These are phyloP conservation scores for Neurospora terricola DNA, from an alignment of 495 filamentous ascomycete genomes.

Conservation along the genomic window DNA sequence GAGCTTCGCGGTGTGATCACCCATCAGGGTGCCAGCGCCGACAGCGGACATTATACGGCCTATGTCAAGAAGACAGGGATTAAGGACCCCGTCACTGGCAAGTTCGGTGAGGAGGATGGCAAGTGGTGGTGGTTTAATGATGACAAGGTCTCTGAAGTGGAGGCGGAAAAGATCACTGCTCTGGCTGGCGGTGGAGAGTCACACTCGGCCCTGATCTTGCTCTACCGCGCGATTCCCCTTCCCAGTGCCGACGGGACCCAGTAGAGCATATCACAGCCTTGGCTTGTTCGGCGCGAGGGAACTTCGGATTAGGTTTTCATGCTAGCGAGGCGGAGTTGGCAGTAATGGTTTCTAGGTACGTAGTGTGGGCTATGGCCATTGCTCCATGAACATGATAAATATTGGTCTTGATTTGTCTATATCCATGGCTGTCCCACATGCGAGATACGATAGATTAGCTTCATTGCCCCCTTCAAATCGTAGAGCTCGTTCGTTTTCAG, in stretches of 20 bases:
- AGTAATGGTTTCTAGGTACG: background rate
- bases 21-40: constrained; percentile 94
- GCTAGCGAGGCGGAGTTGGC: background rate
- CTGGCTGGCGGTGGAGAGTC: constrained; percentile 91
- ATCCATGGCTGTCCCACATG: background rate
- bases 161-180: constrained; percentile 79
- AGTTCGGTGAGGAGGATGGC: constrained; percentile 68
- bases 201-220: constrained; percentile 85
- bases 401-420: background rate
- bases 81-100: constrained; percentile 55
- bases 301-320: background rate
- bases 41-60: constrained; percentile 95
- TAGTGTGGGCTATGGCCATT: background rate
- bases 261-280: background rate
- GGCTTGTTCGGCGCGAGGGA: background rate
- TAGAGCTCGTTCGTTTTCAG: background rate
- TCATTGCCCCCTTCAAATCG: background rate
- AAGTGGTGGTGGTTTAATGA: constrained; percentile 99
- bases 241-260: constrained; percentile 36
- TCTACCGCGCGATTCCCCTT: constrained; percentile 74
- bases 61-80: constrained; percentile 85
- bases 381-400: background rate
- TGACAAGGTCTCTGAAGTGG: constrained; percentile 91
- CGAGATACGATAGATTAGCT: background rate
- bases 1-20: constrained; percentile 91